Base-by-base conservation (phyloP, 176 grass and related monocot genomes). In the Lolium perenne region DNA sequence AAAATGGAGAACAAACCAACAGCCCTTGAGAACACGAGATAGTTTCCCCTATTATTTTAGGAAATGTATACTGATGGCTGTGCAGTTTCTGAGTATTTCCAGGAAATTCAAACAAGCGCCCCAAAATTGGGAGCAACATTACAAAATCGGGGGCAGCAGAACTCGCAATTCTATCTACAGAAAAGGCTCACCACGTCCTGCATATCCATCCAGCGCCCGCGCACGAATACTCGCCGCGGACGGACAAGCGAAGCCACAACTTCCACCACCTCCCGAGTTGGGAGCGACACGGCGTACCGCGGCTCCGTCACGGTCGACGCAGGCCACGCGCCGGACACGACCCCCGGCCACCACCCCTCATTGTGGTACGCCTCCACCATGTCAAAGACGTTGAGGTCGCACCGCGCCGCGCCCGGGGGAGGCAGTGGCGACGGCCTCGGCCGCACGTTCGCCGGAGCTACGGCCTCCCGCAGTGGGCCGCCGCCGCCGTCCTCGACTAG, bases 331-430 rank as follows among this genome's bases (percentile, higher is more conserved):
- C 7, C 72, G 17, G 89, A 88, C 6, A 97, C 32, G 32, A 97
- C 87, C 17, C 91, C 89, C 1, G 83, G 55, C 94, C 94, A 97
- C 94, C 92, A 92, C 0, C 92, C 94, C 4, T 92, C 92, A 20
- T 16, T 66, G 35, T 90, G 48, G 80, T 79, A 90, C 60, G 75
- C 91, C 79, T 92, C 91, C 4, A 92, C 87, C 55, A 92, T 81
- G 68, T 90, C 91, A 69, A 83, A 77, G 1, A 84, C 48, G 23
- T 87, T 18, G 20, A 92, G 6, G 17, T 60, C 67, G n/a, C 29
- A 29, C 6, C 6, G 11, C 40, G n/a, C 38, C 10, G 7, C 11
- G 3, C 38, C 56, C 2, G 38, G 22, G 2, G 21, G 10, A 38
- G 21, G 48, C 9, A 38, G 2, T 23, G 23, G 32, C 32, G 43